phyloP scores from a whole-genome alignment of 2,329 filamentous ascomycete species.

The Septoria linicola region DNA sequence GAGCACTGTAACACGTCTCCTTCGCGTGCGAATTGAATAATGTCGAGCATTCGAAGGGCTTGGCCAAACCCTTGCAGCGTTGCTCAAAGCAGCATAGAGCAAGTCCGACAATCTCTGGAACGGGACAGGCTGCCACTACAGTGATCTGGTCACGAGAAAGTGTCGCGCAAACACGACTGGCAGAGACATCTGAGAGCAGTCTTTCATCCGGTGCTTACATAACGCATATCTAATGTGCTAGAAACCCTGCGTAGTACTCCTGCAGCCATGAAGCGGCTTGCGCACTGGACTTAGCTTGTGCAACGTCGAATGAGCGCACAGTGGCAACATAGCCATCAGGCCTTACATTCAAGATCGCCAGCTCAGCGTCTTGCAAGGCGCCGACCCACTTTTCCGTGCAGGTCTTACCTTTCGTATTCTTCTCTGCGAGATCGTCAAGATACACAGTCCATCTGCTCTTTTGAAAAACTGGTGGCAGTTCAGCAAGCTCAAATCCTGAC shows the following conservation, averaged over 20 bases:
- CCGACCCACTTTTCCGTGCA: constrained; percentile 72
- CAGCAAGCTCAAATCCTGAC: constrained; percentile 62
- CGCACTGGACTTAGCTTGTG: not conserved
- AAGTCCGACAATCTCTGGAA: too few relatives aligned
- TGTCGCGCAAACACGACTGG: too few relatives aligned
- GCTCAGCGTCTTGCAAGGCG: constrained; percentile 55
- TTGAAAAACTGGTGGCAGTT: constrained; percentile 62
- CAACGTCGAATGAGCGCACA: constrained; percentile 48
- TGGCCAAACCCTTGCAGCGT: too few relatives aligned
- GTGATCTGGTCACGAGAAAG: too few relatives aligned
- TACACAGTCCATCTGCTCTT: constrained; percentile 71
- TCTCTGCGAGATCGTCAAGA: constrained; percentile 62
- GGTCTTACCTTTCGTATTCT: constrained; percentile 50
- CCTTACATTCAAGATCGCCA: constrained; percentile 66
- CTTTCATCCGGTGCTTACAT: too few relatives aligned
- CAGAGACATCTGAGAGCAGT: too few relatives aligned
- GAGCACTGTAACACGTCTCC: too few relatives aligned
- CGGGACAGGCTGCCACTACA: too few relatives aligned
- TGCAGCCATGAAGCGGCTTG: constrained; percentile 50
- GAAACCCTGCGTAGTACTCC: constrained; percentile 51
- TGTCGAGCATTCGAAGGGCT: too few relatives aligned
- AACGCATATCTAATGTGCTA: constrained; percentile 28
- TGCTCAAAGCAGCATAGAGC: too few relatives aligned
- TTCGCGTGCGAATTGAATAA: too few relatives aligned
- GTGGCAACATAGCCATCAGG: constrained; percentile 73